These are phyloP conservation scores for Lichtheimia corymbifera DNA, from an alignment of 371 early-diverging fungal genomes.

Conservation along the genomic window DNA sequence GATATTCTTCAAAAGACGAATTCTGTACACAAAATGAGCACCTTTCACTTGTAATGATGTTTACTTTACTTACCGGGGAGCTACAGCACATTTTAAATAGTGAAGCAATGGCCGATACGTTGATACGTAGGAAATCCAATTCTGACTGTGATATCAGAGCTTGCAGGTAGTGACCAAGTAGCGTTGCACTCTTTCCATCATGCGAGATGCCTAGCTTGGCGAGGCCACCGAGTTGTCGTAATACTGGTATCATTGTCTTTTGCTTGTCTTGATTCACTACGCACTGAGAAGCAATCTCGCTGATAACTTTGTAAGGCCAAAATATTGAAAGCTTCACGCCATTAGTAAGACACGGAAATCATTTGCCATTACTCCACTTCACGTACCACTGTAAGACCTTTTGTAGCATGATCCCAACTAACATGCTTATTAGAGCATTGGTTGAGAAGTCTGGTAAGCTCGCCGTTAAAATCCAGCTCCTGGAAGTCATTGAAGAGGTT, in stretches of 20 bases:
- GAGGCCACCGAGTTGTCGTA: slow-evolving; percentile 15
- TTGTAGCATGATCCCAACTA: neutral
- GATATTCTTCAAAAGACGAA: neutral
- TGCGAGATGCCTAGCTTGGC: slow-evolving; percentile 3
- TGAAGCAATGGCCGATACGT: neutral
- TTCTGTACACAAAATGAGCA: neutral
- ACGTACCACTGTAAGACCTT: slow-evolving; percentile 12
- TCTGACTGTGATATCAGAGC: neutral
- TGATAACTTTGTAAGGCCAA: slow-evolving; percentile 25
- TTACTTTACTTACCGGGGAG: neutral
- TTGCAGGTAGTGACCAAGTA: slow-evolving; percentile 1
- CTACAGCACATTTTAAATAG: neutral
- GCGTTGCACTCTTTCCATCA: neutral
- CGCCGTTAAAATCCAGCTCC: slow-evolving; percentile 4
- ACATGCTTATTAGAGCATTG: slow-evolving; percentile 3
- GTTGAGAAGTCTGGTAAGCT: slow-evolving; percentile 8
- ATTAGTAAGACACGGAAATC: neutral
- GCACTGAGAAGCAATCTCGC: slow-evolving; percentile 13
- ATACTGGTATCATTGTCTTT: slow-evolving; percentile 22
- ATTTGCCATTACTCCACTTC: neutral
- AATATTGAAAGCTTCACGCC: slow-evolving; percentile 21
- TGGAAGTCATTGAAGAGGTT: slow-evolving; percentile 1
- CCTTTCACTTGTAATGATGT: neutral
- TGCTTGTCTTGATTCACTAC: slow-evolving; percentile 22
- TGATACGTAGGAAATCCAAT: neutral